Evolutionary conservation across 768 basidiomycete genomes (phyloP), one percentile per base, ranked within the genome.

Genomic region (Leccinum uliginosum): DNA sequence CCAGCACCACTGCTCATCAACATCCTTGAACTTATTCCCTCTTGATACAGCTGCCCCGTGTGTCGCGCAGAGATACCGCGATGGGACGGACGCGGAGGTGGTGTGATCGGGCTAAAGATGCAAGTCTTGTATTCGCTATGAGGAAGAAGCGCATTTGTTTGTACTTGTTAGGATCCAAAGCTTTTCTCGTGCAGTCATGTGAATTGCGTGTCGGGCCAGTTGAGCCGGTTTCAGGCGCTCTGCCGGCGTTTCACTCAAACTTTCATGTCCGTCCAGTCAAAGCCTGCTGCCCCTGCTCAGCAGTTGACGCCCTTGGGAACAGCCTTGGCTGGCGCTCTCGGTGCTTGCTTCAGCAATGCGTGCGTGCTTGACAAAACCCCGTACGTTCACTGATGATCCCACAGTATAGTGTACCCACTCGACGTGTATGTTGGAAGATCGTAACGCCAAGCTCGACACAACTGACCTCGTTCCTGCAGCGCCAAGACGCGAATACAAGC

Each of bases 401-500:
- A 55, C 63, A 96, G 94, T 46, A 81, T 89, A 47, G 93, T 98
- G 4, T 99, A 99, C 69, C 96, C 96, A 15, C 76, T 99, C 53
- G 96, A 99, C 73, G 92, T 93, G 87, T 93, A 76, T 65, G 91
- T 76, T 76, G 1, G 5, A 43, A 0, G 1, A 21, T 27, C n/a
- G 0, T 17, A 26, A 6, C 23, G 6, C 1, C 17, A 23, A 45
- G 4, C 29, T 17, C 35, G 12, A 45, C 11, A 34, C 50, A 6
- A 35, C 40, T 65, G 46, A 57, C 35, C 29, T 59, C 38, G 67
- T 50, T 27, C 52, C 12, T 19, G 30, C 67, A 97, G 94, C 9
- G 88, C 91, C 56, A 98, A 98, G 74, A 98, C 96, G 3, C 85
- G 91, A 44, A 93, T 99, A 59, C 97, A 99, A 70, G 95, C 92